Conservation (phyloP, 2,329 filamentous ascomycete genomes). For the Coniochaeta sp. region DNA sequence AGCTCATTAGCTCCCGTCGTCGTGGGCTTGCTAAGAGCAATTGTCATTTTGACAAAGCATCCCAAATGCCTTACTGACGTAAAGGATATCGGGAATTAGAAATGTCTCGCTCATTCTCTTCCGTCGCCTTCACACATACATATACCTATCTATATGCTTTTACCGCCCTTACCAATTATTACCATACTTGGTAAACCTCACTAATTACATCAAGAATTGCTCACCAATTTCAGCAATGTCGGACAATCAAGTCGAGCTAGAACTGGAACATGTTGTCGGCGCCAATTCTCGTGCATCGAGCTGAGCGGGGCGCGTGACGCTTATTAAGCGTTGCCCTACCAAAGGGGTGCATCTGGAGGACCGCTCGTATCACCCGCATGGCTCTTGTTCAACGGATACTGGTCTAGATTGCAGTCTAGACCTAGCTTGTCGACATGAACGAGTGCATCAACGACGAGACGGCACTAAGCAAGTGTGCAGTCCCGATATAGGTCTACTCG, state of each 20-base stretch:
- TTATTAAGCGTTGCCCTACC: not conserved
- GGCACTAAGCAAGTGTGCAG: not conserved
- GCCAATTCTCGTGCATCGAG: not conserved
- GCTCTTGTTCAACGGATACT: not conserved
- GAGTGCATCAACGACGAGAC: not conserved
- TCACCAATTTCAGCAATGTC: not conserved
- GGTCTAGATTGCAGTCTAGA: too few species aligned
- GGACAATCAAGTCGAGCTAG: not conserved
- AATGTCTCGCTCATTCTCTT: not conserved
- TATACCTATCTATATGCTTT: not conserved
- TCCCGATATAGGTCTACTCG: not conserved
- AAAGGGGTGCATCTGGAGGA: too few species aligned
- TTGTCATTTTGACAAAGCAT: slow-evolving; percentile 11
- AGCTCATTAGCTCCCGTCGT: not conserved
- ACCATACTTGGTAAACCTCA: not conserved
- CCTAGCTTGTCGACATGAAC: too few species aligned
- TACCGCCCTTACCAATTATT: not conserved
- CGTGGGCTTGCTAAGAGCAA: not conserved
- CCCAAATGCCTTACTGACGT: slow-evolving; percentile 1
- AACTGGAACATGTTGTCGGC: not conserved
- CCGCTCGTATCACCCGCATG: too few species aligned
- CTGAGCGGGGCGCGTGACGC: not conserved
- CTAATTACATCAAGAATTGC: not conserved
- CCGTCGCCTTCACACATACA: not conserved
- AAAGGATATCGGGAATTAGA: not conserved